Percentiles rank a stretch among this genome's conserved stretches.
These are phyloP conservation scores for Naegleria lovaniensis DNA, from an alignment of 208 protist genomes.

Conservation along the genomic window DNA sequence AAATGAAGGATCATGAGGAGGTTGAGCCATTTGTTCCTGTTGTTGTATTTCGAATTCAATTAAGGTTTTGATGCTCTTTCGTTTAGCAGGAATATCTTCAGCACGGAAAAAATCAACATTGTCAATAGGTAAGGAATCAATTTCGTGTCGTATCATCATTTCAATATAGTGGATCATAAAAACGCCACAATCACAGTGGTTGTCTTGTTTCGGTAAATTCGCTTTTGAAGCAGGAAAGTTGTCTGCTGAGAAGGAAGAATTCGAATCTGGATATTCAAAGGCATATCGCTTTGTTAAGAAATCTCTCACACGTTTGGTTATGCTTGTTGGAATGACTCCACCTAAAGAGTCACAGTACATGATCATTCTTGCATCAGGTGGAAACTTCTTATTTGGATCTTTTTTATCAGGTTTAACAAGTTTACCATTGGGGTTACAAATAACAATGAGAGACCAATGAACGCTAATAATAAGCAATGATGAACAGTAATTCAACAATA, in stretches of 20 bases:
- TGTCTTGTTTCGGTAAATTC: background rate
- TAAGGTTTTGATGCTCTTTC: background rate
- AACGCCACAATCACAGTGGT: background rate
- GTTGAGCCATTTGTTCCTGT: background rate
- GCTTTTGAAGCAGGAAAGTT: background rate
- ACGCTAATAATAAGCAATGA: no score
- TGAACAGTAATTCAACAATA: no score
- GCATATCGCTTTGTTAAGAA: background rate
- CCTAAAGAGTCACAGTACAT: background rate
- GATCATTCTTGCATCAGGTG: background rate
- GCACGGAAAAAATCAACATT: background rate
- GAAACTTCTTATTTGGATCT: background rate
- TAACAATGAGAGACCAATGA: background rate
- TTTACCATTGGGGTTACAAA: background rate
- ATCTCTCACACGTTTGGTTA: background rate
- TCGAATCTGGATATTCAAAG: background rate
- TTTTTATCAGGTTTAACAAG: background rate
- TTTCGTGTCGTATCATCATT: background rate
- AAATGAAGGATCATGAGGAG: background rate
- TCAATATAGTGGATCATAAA: background rate
- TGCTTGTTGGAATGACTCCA: background rate
- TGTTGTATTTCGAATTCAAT: background rate
- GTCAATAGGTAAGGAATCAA: background rate
- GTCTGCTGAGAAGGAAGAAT: background rate
- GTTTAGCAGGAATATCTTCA: background rate